These are phyloP conservation scores for Stemphylium beticola DNA, from an alignment of 2,329 filamentous ascomycete species.

Conservation along the genomic window DNA sequence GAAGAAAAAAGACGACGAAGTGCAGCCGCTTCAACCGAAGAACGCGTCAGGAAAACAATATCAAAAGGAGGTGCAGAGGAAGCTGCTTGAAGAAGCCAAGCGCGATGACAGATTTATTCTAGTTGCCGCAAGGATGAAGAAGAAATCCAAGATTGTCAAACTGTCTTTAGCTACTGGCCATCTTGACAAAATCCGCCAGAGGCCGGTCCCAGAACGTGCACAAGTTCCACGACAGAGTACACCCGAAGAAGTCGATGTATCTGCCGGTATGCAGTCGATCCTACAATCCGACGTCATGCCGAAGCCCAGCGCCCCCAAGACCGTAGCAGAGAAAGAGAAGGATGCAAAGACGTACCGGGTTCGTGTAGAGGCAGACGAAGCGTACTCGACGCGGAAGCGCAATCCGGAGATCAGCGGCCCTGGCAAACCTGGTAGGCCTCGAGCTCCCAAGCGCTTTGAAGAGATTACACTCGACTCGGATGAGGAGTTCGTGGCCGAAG, in stretches of 20 bases:
- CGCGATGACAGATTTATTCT: slow-evolving; percentile 55
- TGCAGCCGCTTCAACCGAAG: slow-evolving; percentile 45
- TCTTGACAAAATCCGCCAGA: slow-evolving; percentile 46
- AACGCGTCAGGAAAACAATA: slow-evolving; percentile 56
- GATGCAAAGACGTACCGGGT: slow-evolving; percentile 43
- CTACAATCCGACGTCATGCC: slow-evolving; percentile 47
- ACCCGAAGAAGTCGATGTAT: slow-evolving; percentile 33
- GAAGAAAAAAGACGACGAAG: slow-evolving; percentile 47
- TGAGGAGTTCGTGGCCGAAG: slow-evolving; percentile 45
- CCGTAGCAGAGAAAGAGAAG: slow-evolving; percentile 36
- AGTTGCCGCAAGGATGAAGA: slow-evolving; percentile 54
- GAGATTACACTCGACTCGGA: slow-evolving; percentile 56
- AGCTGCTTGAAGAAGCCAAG: slow-evolving; percentile 50
- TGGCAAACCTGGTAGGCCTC: slow-evolving; percentile 30
- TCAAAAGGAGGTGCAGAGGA: slow-evolving; percentile 55
- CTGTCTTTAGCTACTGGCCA: slow-evolving; percentile 46
- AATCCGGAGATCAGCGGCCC: slow-evolving; percentile 31
- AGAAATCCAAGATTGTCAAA: slow-evolving; percentile 53
- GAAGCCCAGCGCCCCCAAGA: slow-evolving; percentile 17
- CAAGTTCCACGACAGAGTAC: slow-evolving; percentile 22
- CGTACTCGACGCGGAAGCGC: slow-evolving; percentile 44
- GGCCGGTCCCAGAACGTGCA: slow-evolving; percentile 37
- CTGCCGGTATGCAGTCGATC: slow-evolving; percentile 34
- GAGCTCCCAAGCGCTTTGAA: slow-evolving; percentile 47
- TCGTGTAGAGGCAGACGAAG: slow-evolving; percentile 51